These are phyloP conservation scores for Arachis stenosperma DNA, from an alignment of 306 rosid species.

Conservation along the genomic window DNA sequence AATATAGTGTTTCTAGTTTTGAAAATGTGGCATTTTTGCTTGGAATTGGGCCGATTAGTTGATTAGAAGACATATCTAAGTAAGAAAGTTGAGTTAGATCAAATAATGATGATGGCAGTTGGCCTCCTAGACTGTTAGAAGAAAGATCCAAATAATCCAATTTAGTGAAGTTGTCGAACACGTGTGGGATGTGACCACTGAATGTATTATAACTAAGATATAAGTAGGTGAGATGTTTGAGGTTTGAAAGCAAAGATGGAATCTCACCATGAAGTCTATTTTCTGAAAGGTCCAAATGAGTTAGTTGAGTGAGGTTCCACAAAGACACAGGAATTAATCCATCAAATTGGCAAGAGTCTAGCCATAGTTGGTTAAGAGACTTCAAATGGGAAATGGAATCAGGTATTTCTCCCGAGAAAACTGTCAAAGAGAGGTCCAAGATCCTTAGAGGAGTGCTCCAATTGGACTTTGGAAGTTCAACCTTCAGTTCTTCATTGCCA, in stretches of 20 bases:
- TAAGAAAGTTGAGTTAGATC: not conserved
- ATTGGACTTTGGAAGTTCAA: conserved; percentile 40
- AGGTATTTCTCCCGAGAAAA: conserved; percentile 31
- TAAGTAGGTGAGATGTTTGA: not conserved
- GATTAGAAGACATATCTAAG: not conserved
- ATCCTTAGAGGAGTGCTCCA: conserved; percentile 11
- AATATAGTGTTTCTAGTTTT: rapidly evolving
- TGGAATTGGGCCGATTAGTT: conserved; percentile 18
- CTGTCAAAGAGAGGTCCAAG: not conserved
- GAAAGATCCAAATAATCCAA: not conserved
- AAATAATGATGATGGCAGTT: conserved; percentile 26
- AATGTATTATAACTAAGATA: not conserved
- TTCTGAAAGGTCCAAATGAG: rapidly evolving
- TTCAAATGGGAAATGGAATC: conserved; percentile 7
- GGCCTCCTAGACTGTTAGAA: not conserved
- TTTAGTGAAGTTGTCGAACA: too few species aligned
- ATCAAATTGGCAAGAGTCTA: not conserved
- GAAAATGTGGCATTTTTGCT: not conserved
- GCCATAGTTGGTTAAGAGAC: not conserved
- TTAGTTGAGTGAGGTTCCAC: conserved; percentile 35
- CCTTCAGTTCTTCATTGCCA: rapidly evolving
- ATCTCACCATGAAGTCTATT: conserved; percentile 35
- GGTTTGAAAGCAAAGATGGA: conserved; percentile 21
- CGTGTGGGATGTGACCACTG: conserved; percentile 9
- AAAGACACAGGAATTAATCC: conserved; percentile 19